A percentile compares a stretch with the other conserved stretches of the same genome.
These are phyloP conservation scores for Penicillium verhagenii DNA, from an alignment of 495 filamentous ascomycete genomes.

Conservation along the genomic window DNA sequence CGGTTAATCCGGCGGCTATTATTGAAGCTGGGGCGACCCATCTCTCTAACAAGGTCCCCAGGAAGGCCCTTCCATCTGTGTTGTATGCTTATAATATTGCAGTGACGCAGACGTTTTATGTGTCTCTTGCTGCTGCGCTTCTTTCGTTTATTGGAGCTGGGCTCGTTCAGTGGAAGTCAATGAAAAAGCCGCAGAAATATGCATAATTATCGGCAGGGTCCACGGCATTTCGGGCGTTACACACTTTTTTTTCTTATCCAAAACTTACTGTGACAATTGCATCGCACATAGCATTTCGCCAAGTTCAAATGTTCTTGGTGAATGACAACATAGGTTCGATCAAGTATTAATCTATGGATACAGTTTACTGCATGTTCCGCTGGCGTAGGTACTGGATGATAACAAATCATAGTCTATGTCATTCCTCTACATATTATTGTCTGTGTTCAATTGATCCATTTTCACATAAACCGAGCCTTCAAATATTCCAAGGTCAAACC, in stretches of 20 bases:
- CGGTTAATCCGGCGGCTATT: conserved; percentile 50
- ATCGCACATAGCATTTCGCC: background rate
- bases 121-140: conserved; percentile 60
- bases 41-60: conserved; percentile 49
- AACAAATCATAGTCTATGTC: too few relatives aligned
- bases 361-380: too few relatives aligned
- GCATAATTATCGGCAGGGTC: background rate
- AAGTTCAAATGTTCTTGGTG: too few relatives aligned
- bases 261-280: background rate
- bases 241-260: background rate
- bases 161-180: conserved; percentile 72
- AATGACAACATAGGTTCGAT: too few relatives aligned
- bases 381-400: too few relatives aligned
- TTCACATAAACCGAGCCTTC: too few relatives aligned
- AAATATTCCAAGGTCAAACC: background rate
- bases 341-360: too few relatives aligned
- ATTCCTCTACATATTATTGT: too few relatives aligned
- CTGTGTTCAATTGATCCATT: too few relatives aligned
- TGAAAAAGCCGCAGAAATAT: conserved; percentile 40
- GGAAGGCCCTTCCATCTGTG: conserved; percentile 52
- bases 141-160: conserved; percentile 59
- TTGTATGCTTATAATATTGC: conserved; percentile 69
- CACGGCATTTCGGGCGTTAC: too few relatives aligned
- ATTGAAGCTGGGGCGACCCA: conserved; percentile 65
- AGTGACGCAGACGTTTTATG: conserved; percentile 65